phyloP scores from a whole-genome alignment of 2,329 filamentous ascomycete genomes.

The Ophiostoma pallidulum region DNA sequence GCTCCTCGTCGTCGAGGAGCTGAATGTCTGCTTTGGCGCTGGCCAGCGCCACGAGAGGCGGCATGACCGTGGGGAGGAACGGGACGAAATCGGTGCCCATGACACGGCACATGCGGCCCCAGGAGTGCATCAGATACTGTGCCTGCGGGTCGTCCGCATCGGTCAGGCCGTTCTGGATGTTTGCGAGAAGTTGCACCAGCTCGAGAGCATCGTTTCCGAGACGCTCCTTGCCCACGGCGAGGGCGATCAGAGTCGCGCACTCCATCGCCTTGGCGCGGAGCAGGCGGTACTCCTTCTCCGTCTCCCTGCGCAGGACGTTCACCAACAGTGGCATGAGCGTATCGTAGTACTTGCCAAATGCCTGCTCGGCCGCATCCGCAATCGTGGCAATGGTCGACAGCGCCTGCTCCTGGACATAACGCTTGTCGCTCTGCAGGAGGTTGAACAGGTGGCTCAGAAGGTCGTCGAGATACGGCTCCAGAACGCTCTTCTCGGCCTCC shows the following conservation, averaged over 20 bases:
- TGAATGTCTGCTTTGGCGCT: conserved; percentile 96
- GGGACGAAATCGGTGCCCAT: conserved; percentile 84
- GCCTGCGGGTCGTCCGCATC: conserved; percentile 93
- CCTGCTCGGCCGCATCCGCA: conserved; percentile 92
- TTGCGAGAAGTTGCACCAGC: conserved; percentile 77
- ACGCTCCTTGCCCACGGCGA: conserved; percentile 88
- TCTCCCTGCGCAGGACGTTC: conserved; percentile 78
- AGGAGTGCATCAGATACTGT: conserved; percentile 96
- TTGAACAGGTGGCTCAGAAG: conserved; percentile 78
- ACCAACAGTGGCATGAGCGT: conserved; percentile 92
- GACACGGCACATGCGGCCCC: conserved; percentile 97
- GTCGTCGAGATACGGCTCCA: conserved; percentile 88
- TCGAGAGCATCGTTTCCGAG: conserved; percentile 81
- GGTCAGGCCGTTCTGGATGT: conserved; percentile 76
- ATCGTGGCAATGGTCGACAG: conserved; percentile 97
- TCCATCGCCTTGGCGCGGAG: conserved; percentile 98
- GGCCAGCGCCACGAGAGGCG: conserved; percentile 80
- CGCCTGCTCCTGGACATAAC: conserved; percentile 95
- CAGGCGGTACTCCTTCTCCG: conserved; percentile 85
- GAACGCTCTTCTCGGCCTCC: conserved; percentile 82
- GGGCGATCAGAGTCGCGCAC: conserved; percentile 88
- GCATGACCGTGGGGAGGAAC: conserved; percentile 89
- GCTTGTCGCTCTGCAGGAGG: conserved; percentile 81
- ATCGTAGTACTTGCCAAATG: conserved; percentile 92
- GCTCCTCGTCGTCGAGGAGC: conserved; percentile 87